phyloP scores from a whole-genome alignment of 768 basidiomycete species.

The Fomitopsis pulvina region DNA sequence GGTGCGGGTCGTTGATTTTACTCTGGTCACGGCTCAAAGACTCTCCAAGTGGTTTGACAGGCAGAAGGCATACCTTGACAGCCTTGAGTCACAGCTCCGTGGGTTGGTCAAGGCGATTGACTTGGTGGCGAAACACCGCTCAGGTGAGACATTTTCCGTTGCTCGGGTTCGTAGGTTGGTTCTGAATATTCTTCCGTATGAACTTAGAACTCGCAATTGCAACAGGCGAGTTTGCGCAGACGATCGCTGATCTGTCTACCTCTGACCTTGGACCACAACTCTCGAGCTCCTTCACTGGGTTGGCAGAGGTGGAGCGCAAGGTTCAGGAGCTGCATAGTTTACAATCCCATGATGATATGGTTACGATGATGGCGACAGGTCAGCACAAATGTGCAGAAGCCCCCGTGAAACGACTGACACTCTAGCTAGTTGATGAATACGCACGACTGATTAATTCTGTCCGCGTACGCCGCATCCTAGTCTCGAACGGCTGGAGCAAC shows the following conservation, averaged over 20 bases:
- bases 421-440: conserved; percentile 74
- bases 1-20: conserved; percentile 27
- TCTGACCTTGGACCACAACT: conserved; percentile 76
- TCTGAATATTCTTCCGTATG: background rate
- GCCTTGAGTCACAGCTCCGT: conserved; percentile 83
- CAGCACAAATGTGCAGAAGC: background rate
- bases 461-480: conserved; percentile 43
- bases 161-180: background rate
- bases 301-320: conserved; percentile 70
- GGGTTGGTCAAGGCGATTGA: conserved; percentile 86
- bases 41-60: conserved; percentile 85
- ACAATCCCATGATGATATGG: conserved; percentile 79
- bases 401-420: background rate
- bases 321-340: conserved; percentile 67
- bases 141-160: conserved; percentile 39
- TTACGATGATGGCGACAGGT: conserved; percentile 76
- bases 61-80: conserved; percentile 79
- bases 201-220: conserved; percentile 58
- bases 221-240: conserved; percentile 75
- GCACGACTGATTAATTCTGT: conserved; percentile 86
- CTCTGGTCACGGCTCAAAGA: background rate
- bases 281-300: conserved; percentile 56
- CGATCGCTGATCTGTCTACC: conserved; percentile 59
- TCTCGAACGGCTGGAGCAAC: background rate
- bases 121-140: conserved; percentile 72